Conservation (phyloP, 169 alveolate genomes). For the Cryptosporidium baileyi region DNA sequence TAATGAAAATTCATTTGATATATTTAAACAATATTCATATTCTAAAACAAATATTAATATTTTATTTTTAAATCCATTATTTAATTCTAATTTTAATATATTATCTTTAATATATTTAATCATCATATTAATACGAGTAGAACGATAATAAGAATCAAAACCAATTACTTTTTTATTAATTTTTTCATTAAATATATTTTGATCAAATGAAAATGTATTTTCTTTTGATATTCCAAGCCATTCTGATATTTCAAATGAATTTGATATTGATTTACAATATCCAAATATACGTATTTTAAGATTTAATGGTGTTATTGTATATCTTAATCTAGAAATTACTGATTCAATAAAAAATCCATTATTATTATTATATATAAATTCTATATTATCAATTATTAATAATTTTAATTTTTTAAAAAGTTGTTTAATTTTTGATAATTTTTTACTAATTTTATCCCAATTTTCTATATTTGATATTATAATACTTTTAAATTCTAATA, state of each 20-base stretch:
- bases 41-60: conserved; percentile 29
- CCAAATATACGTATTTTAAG: conserved; percentile 36
- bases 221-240: conserved; percentile 57
- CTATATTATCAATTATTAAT: conserved; percentile 22
- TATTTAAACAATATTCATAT: conserved; percentile 21
- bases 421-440: neutral
- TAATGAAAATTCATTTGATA: conserved; percentile 39
- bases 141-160: conserved; percentile 60
- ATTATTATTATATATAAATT: neutral
- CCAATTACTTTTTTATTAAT: conserved; percentile 27
- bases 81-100: neutral
- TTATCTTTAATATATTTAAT: conserved; percentile 8
- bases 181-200: conserved; percentile 8
- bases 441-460: conserved; percentile 50
- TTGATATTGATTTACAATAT: conserved; percentile 56
- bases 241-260: conserved; percentile 59
- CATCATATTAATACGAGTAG: conserved; percentile 44
- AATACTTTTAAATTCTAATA: neutral
- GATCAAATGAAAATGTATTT: conserved; percentile 55
- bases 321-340: conserved; percentile 44
- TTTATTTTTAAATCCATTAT: neutral
- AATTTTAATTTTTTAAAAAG: conserved; percentile 8
- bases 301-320: conserved; percentile 38
- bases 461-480: conserved; percentile 31
- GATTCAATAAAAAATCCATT: conserved; percentile 32